phyloP scores from a whole-genome alignment of 2,329 filamentous ascomycete genomes.

The Colletotrichum magnum region DNA sequence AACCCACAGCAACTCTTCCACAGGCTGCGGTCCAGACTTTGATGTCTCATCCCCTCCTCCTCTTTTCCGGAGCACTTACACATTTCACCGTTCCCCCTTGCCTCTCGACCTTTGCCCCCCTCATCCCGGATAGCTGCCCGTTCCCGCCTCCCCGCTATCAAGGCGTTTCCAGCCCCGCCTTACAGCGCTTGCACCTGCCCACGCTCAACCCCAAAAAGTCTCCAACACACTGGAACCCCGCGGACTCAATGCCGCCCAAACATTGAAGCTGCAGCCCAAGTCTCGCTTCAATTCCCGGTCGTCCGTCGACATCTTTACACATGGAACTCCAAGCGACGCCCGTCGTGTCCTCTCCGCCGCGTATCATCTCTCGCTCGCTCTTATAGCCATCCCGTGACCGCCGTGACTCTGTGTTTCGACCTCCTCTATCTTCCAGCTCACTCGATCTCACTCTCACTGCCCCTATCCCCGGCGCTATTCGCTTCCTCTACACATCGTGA shows the following conservation, averaged over 20 bases:
- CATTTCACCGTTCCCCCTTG: not conserved
- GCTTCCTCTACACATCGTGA: not conserved
- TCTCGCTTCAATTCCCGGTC: constrained; percentile 7
- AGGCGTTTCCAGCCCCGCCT: constrained; percentile 10
- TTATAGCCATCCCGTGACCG: constrained; percentile 27
- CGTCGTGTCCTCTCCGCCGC: not conserved
- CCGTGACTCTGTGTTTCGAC: constrained; percentile 9
- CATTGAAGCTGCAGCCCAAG: constrained; percentile 13
- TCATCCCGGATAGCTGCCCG: constrained; percentile 4
- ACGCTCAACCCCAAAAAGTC: not conserved
- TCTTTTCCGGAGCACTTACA: too few relatives aligned
- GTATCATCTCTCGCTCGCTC: not conserved
- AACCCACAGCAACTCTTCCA: not conserved
- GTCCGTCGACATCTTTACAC: constrained; percentile 14
- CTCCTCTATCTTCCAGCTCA: not conserved
- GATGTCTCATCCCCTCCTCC: too few relatives aligned
- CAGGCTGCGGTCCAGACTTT: constrained; percentile 4
- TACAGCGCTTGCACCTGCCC: constrained; percentile 38
- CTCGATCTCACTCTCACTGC: constrained; percentile 1
- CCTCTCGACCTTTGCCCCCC: not conserved
- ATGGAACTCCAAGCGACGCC: constrained; percentile 34
- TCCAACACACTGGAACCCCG: not conserved
- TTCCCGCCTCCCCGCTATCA: constrained; percentile 16
- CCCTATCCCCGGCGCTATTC: not conserved
- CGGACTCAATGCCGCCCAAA: constrained; percentile 33